Base-by-base conservation (phyloP, 352 stramenopile species). In the Globisporangium ultimum region DNA sequence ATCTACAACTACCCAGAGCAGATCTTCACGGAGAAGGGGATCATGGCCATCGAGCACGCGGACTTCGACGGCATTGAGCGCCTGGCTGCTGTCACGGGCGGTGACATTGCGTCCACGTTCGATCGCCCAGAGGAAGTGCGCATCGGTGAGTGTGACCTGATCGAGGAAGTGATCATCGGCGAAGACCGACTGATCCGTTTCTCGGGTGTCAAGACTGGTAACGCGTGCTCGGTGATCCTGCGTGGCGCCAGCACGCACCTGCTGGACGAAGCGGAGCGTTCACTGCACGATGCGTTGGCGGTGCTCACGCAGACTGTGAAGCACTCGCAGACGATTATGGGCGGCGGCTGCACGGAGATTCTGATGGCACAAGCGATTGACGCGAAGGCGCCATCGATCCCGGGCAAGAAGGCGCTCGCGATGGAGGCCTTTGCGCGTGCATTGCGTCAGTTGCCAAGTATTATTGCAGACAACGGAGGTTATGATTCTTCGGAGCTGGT, bases 1-100 rank as follows among this genome's bases (percentile, higher is more conserved):
- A 99, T 99, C 76, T 99, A 99, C 88, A 99, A 99, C 71, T 99
- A 98, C 74, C 97, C 98, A 0, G 97, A 99, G 75, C 87, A 97
- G 56, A 96, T 99, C 61, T 99, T 99, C 70, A 97, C 97, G 15
- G 92, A 98, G 48, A 92, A 95, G 56, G 96, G 96, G n/a, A 93
- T 99, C 55, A 99, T 99, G 92, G 93, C 93, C 36, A 99, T 99
- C 68, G 98, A 99, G 77, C 98, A 99, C 84, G 97, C 97, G 20
- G 98, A 99, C 77, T 99, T 99, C 80, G 98, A 99, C 65, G 98
- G 97, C 45, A 97, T 99, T 57, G 97, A 99, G 72, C 91, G 97
- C 49, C 80, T 99, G 34, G 94, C 97, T 8, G 96, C 95, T 17
- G 97, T 99, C 52, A 98, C 94, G 34, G 96, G 96, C 53, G 96